Evolutionary conservation across 495 filamentous ascomycete genomes (phyloP).

Genomic region (Pyrenula aspistea): DNA sequence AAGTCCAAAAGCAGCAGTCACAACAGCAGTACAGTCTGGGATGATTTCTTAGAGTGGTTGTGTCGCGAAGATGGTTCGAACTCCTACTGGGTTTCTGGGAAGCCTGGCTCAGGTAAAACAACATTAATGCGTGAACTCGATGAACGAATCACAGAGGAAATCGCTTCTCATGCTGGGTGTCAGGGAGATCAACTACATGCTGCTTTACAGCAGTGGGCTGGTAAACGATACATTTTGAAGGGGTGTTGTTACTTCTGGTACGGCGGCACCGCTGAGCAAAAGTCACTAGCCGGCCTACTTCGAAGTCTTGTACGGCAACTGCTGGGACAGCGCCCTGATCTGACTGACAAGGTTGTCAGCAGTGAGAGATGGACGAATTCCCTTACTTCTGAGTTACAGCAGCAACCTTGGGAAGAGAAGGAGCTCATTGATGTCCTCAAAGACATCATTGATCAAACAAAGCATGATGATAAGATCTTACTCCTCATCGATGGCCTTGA

Average conservation of each 20-base stretch:
- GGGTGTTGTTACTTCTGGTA: conserved; percentile 20
- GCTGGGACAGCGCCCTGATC: conserved; percentile 4
- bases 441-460: conserved; percentile 25
- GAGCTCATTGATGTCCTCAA: not conserved
- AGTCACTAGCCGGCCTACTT: conserved; percentile 16
- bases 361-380: not conserved
- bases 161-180: not conserved
- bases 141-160: not conserved
- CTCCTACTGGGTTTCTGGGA: not conserved
- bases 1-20: not conserved
- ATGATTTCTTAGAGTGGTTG: not conserved
- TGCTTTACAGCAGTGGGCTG: conserved; percentile 5
- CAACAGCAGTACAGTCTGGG: not conserved
- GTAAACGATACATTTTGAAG: conserved; percentile 8
- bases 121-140: not conserved
- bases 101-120: not conserved
- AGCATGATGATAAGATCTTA: conserved; percentile 55
- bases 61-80: not conserved
- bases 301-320: conserved; percentile 18
- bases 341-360: not conserved
- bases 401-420: not conserved
- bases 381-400: not conserved
- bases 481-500: conserved; percentile 82
- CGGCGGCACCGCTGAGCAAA: conserved; percentile 11
- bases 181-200: not conserved